phyloP scores from a whole-genome alignment of 2,329 filamentous ascomycete genomes.

The Paecilomyces niveus region DNA sequence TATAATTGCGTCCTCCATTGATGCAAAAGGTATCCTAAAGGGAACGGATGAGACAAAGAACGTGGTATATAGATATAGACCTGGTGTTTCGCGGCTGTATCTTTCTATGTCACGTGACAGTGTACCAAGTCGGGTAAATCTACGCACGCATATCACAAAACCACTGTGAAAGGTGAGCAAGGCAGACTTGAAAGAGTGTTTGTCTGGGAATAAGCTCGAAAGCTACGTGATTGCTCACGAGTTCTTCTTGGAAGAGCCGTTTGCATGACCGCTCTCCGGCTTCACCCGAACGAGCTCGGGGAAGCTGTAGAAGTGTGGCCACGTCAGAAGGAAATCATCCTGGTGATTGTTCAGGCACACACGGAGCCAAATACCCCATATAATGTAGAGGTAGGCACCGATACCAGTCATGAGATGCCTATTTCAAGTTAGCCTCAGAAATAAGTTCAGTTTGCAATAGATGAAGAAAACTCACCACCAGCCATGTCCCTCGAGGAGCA shows the following conservation, averaged over 20 bases:
- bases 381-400: conserved; percentile 77
- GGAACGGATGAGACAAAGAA: neutral
- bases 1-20: neutral
- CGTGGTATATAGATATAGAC: neutral
- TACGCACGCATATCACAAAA: neutral
- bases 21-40: neutral
- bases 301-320: conserved; percentile 57
- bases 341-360: conserved; percentile 67
- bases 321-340: conserved; percentile 63
- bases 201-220: neutral
- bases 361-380: conserved; percentile 76
- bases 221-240: conserved; percentile 8
- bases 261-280: conserved; percentile 9
- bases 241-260: conserved; percentile 23
- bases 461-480: conserved; percentile 52
- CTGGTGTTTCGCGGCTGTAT: neutral
- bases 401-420: conserved; percentile 75
- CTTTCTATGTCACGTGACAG: neutral
- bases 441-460: neutral
- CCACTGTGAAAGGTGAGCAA: neutral
- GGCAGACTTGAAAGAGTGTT: conserved; percentile 3
- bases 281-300: conserved; percentile 43
- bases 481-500: conserved; percentile 65
- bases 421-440: neutral
- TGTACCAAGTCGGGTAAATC: neutral